Evolutionary conservation across 2,329 filamentous ascomycete species (phyloP), one percentile per base, ranked within the genome.

Genomic region (Monosporascus cannonballus): DNA sequence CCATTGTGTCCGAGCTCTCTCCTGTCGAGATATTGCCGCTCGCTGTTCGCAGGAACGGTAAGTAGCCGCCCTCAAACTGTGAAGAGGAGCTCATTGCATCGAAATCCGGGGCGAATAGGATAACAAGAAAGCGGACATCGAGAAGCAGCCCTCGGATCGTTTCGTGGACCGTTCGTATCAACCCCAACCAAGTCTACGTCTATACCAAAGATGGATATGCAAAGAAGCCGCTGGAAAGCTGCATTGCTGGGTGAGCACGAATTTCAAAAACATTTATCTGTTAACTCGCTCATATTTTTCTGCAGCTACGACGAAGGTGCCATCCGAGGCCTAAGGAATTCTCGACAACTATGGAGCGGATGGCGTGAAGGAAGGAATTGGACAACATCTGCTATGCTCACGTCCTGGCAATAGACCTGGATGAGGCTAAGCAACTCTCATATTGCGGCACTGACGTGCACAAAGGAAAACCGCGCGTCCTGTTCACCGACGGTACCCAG

Each of bases 41-140:
- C 56, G 73, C 72, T 34, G 61, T 76, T 44, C 76, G 77, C 64
- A 81, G 79, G 67, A 77, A 79, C 63, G 61, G 78, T 80, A 61
- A 59, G 67, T 65, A 34, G 3, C 18, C 30, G 25, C 41, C 22
- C 27, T 49, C 38, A 42, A 34, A 44, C 60, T 62, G 57, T 51
- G 24, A 18, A 18, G 17, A 15, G 18, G n/a, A 27, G 42, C 42
- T 46, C 14, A 46, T 18, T 14, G 22, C n/a, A 39, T 39, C 9
- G 9, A 42, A 81, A 77, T 81, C 56, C 76, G 79, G 6, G 79
- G 81, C 59, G 69, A 73, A 17, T 81, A 72, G 71, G 76, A 80
- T 18, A 69, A 62, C 51, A 77, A 74, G 51, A 79, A 75, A 59
- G 62, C 56, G 0, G 73, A 70, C 2, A 56, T 73, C 15, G 76